phyloP scores from a whole-genome alignment of 2,329 filamentous ascomycete genomes.

The Penicillium sp. region DNA sequence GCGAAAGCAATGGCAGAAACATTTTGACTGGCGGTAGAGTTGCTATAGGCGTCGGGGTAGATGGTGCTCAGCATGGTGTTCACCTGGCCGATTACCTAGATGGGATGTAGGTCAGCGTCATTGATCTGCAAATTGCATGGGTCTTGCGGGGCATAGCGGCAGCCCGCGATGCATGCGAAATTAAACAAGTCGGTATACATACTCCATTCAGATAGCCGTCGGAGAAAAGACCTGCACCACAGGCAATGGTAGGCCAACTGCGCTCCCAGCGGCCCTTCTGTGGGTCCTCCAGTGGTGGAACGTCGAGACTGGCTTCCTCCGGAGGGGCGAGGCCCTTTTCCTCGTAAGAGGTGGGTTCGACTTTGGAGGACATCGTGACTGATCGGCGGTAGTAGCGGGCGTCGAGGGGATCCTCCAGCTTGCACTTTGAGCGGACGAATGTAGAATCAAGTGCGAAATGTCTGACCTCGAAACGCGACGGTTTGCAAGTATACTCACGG shows the following conservation, averaged over 20 bases:
- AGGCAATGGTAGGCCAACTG: slow-evolving; percentile 75
- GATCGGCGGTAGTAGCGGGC: background rate
- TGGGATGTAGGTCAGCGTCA: background rate
- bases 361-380: slow-evolving; percentile 7
- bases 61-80: slow-evolving; percentile 69
- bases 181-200: slow-evolving; percentile 24
- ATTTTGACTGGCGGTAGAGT: slow-evolving; percentile 68
- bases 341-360: slow-evolving; percentile 7
- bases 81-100: slow-evolving; percentile 77
- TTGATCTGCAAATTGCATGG: background rate
- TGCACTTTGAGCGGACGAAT: background rate
- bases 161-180: background rate
- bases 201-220: slow-evolving; percentile 92
- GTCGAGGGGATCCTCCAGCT: background rate
- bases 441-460: background rate
- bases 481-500: background rate
- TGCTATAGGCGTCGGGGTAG: slow-evolving; percentile 68
- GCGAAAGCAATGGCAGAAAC: slow-evolving; percentile 82
- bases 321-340: background rate
- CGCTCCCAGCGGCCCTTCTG: slow-evolving; percentile 51
- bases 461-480: background rate
- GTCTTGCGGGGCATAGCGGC: background rate
- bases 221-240: slow-evolving; percentile 84
- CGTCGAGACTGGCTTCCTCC: slow-evolving; percentile 17
- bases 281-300: slow-evolving; percentile 25